phyloP scores from a whole-genome alignment of 75 land plant species.

The Larix kaempferi region DNA sequence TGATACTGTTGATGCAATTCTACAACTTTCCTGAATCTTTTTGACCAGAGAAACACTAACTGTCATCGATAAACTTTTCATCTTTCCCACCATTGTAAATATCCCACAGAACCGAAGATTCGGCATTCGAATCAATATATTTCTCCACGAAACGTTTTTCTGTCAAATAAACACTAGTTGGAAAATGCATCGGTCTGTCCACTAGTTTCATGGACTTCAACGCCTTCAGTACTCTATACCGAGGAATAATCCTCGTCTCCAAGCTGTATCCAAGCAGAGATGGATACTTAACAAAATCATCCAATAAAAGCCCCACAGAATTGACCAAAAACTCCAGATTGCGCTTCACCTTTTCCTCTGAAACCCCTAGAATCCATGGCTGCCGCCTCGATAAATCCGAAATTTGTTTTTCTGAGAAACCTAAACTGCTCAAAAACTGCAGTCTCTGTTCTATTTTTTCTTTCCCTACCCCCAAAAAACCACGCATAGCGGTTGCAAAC shows the following conservation, averaged over 20 bases:
- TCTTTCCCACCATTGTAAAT: background rate
- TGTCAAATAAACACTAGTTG: background rate
- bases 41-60: background rate
- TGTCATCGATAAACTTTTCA: background rate
- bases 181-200: slow-evolving; percentile 13
- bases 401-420: slow-evolving; percentile 18
- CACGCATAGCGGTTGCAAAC: slow-evolving; percentile 2
- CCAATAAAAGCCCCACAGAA: background rate
- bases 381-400: slow-evolving; percentile 11
- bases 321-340: slow-evolving; percentile 22
- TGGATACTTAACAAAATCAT: slow-evolving; percentile 5
- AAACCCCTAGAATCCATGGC: slow-evolving; percentile 14
- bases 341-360: slow-evolving; percentile 11
- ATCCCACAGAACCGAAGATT: background rate
- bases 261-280: slow-evolving; percentile 11
- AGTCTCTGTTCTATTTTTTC: slow-evolving; percentile 1
- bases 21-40: background rate
- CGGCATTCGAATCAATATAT: background rate
- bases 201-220: slow-evolving; percentile 12
- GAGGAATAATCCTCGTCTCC: slow-evolving; percentile 11
- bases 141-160: slow-evolving; percentile 20
- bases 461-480: background rate
- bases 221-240: slow-evolving; percentile 15
- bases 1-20: background rate
- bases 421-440: slow-evolving; percentile 9